Evolutionary conservation across 495 filamentous ascomycete species (phyloP).

Genomic region (Tuber brumale): DNA sequence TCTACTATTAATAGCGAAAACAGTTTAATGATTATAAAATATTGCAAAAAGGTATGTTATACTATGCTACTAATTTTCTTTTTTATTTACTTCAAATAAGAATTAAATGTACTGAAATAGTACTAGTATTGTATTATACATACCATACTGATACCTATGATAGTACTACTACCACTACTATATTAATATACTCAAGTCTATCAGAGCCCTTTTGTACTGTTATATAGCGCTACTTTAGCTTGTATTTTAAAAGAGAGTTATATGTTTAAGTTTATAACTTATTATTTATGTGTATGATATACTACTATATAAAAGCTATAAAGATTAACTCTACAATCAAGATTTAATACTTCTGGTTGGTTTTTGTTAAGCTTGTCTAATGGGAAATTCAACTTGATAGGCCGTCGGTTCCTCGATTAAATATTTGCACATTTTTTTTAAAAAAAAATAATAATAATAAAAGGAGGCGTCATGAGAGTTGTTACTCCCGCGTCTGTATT

Average conservation of each 20-base stretch:
- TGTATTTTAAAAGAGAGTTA: neutral
- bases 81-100: neutral
- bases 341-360: too few relatives aligned
- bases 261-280: neutral
- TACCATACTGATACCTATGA: neutral
- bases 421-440: neutral
- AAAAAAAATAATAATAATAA: too few relatives aligned
- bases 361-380: neutral
- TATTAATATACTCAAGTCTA: neutral
- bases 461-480: neutral
- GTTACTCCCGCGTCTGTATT: neutral
- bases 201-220: neutral
- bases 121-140: neutral
- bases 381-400: neutral
- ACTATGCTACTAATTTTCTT: neutral
- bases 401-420: neutral
- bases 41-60: neutral
- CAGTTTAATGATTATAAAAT: neutral
- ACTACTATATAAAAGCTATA: neutral
- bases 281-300: neutral
- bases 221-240: neutral
- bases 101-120: neutral
- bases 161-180: neutral
- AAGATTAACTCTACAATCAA: neutral
- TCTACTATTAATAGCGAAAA: neutral